phyloP scores from a whole-genome alignment of 805 yeast genomes.

The Cyberlindnera amylophila region DNA sequence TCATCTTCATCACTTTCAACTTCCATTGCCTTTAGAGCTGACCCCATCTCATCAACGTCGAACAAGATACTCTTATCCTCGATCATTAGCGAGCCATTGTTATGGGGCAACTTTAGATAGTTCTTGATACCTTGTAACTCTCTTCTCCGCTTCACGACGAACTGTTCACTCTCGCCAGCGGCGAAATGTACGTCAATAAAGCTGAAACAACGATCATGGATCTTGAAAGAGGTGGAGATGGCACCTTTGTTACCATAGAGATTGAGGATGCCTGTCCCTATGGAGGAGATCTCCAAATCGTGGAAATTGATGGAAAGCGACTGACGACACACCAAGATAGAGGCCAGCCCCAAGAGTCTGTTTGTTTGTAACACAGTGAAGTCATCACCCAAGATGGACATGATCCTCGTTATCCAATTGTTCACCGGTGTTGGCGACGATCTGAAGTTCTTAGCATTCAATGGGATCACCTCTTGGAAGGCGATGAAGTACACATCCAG shows the following conservation, averaged over 20 bases:
- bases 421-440: constrained; percentile 32
- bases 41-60: constrained; percentile 27
- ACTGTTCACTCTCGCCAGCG: constrained; percentile 42
- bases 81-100: constrained; percentile 23
- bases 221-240: constrained; percentile 39
- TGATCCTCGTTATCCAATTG: constrained; percentile 31
- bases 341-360: constrained; percentile 50
- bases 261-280: constrained; percentile 56
- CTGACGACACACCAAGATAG: constrained; percentile 38
- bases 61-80: constrained; percentile 26
- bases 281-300: constrained; percentile 35
- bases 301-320: constrained; percentile 37
- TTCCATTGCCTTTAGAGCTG: constrained; percentile 9
- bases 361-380: constrained; percentile 39
- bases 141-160: constrained; percentile 38
- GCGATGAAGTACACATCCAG: constrained; percentile 42
- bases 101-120: constrained; percentile 26
- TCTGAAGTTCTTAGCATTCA: constrained; percentile 37
- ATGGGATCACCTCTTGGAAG: constrained; percentile 49
- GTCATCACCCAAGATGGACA: constrained; percentile 19
- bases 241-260: constrained; percentile 65
- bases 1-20: constrained; percentile 17
- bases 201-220: constrained; percentile 31
- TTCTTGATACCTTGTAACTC: constrained; percentile 39
- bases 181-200: constrained; percentile 52